Percentiles rank a stretch among this genome's conserved stretches.
Conservation (phyloP, 169 alveolate genomes). For the Plasmodium berghei region DNA sequence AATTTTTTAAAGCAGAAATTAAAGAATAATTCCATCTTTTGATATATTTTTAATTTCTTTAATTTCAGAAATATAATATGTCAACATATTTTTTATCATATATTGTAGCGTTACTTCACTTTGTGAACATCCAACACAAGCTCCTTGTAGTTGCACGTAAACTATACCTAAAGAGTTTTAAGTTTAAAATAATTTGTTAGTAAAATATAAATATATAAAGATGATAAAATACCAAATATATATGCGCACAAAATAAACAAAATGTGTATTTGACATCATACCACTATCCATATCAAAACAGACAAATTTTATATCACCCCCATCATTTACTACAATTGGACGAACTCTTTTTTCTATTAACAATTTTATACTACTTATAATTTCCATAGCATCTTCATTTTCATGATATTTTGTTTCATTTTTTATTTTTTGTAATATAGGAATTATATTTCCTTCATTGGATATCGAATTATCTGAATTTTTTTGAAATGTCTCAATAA, state of each 20-base stretch:
- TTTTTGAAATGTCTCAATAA: conserved; percentile 46
- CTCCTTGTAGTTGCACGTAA: conserved; percentile 85
- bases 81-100: conserved; percentile 86
- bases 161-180: conserved; percentile 78
- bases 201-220: conserved; percentile 1
- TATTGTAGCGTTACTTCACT: conserved; percentile 85
- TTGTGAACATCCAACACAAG: conserved; percentile 86
- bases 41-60: conserved; percentile 77
- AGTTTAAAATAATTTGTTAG: not conserved
- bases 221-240: conserved; percentile 1
- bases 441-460: conserved; percentile 39
- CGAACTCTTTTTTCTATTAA: conserved; percentile 84
- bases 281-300: conserved; percentile 84
- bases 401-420: conserved; percentile 52
- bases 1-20: not conserved
- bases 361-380: conserved; percentile 82
- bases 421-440: conserved; percentile 70
- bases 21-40: conserved; percentile 67
- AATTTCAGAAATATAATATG: conserved; percentile 85
- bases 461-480: conserved; percentile 18
- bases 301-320: conserved; percentile 84
- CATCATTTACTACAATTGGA: conserved; percentile 86
- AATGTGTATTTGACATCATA: conserved; percentile 18
- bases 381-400: conserved; percentile 77
- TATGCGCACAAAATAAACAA: not conserved